Evolutionary conservation across 2,329 filamentous ascomycete species (phyloP).

Genomic region (Cladosporium cucumerinum): DNA sequence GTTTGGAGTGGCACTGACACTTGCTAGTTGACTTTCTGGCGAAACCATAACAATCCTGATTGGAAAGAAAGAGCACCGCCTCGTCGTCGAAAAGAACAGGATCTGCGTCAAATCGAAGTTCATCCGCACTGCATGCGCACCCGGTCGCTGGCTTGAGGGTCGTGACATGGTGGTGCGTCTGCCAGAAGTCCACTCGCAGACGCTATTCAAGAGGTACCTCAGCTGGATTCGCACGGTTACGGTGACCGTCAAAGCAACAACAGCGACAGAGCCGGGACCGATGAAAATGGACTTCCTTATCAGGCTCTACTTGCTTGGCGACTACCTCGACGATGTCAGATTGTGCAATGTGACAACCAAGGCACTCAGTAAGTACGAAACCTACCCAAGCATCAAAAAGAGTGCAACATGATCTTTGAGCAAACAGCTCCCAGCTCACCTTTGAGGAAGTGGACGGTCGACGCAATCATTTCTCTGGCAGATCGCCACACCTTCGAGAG

Average conservation of each 20-base stretch:
- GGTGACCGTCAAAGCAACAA: background rate
- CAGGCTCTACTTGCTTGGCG: background rate
- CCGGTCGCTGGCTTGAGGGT: constrained; percentile 9
- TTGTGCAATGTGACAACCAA: background rate
- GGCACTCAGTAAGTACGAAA: background rate
- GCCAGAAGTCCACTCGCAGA: constrained; percentile 3
- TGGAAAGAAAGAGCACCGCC: constrained; percentile 6
- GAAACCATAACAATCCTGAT: constrained; percentile 13
- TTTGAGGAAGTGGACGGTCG: too few relatives aligned
- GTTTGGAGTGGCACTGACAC: background rate
- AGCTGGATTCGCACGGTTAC: background rate
- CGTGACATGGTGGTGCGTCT: constrained; percentile 18
- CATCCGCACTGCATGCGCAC: constrained; percentile 17
- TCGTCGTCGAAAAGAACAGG: constrained; percentile 15
- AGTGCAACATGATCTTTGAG: too few relatives aligned
- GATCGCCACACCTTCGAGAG: too few relatives aligned
- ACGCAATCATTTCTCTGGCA: too few relatives aligned
- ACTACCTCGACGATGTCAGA: background rate
- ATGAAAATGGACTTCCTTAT: background rate
- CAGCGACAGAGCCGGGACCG: background rate
- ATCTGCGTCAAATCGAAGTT: constrained; percentile 16
- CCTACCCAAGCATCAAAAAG: too few relatives aligned
- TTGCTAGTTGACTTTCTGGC: background rate
- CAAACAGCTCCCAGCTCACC: too few relatives aligned
- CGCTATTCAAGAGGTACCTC: constrained; percentile 1